These are phyloP conservation scores for Serendipita sp. DNA, from an alignment of 768 basidiomycete species.

Conservation along the genomic window DNA sequence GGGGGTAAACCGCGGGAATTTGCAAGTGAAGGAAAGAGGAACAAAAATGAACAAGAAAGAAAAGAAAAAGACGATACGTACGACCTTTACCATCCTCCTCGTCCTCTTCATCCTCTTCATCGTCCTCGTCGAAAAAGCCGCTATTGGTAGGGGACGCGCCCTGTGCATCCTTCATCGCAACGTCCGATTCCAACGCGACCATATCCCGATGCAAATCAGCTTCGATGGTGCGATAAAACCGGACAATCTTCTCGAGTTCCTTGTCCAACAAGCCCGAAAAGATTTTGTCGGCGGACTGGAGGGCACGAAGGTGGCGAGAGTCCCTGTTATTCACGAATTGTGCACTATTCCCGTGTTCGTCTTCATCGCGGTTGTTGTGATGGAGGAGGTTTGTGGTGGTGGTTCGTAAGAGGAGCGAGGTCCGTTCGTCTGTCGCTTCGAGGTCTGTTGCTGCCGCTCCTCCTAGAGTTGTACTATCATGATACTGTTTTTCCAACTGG, in stretches of 20 bases:
- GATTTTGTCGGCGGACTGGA: slow-evolving; percentile 32
- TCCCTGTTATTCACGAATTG: no score
- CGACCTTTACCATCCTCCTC: slow-evolving; percentile 26
- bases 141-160: slow-evolving; percentile 24
- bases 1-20: no score
- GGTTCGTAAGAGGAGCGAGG: slow-evolving; percentile 30
- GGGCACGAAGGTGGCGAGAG: no score
- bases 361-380: not conserved
- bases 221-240: slow-evolving; percentile 69
- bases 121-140: slow-evolving; percentile 33
- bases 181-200: slow-evolving; percentile 38
- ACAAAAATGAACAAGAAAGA: no score
- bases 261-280: slow-evolving; percentile 67
- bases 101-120: slow-evolving; percentile 45
- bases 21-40: no score
- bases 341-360: not conserved
- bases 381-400: no score
- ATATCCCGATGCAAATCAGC: slow-evolving; percentile 51
- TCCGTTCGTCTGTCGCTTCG: slow-evolving; percentile 42
- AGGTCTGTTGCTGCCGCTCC: slow-evolving; percentile 33
- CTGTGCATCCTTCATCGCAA: slow-evolving; percentile 40
- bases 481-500: slow-evolving; percentile 55
- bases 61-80: not conserved
- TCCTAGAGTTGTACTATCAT: slow-evolving; percentile 29
- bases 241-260: slow-evolving; percentile 64